Evolutionary conservation across 345 rosid species (phyloP).

Genomic region (Salix exigua): DNA sequence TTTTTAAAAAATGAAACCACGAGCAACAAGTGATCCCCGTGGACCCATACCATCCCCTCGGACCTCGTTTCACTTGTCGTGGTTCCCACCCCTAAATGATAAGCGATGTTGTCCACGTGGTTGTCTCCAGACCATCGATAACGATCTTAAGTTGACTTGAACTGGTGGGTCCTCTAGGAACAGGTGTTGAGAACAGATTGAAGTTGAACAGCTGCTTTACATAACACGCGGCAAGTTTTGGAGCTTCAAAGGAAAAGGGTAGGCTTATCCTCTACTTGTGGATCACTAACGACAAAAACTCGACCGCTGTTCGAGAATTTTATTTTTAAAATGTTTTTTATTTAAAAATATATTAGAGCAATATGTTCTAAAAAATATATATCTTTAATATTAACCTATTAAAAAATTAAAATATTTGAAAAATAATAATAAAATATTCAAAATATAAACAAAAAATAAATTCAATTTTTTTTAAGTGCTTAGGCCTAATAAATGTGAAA

Average conservation of each 20-base stretch:
- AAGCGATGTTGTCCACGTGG: conserved; percentile 1
- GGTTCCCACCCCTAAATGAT: background rate
- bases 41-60: background rate
- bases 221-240: background rate
- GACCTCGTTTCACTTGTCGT: background rate
- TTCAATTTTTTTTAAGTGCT: too few relatives aligned
- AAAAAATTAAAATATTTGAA: too few relatives aligned
- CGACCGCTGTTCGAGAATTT: too few relatives aligned
- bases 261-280: conserved; percentile 2
- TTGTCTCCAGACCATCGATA: background rate
- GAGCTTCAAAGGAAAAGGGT: background rate
- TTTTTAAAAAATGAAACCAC: background rate
- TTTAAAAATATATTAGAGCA: too few relatives aligned
- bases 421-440: too few relatives aligned
- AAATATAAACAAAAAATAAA: too few relatives aligned
- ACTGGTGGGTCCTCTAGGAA: background rate
- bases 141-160: background rate
- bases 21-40: background rate
- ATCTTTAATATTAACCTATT: too few relatives aligned
- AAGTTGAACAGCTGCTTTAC: too few relatives aligned
- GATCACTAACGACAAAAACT: background rate
- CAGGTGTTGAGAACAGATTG: background rate
- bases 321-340: too few relatives aligned
- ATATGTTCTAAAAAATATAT: too few relatives aligned
- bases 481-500: background rate